Evolutionary conservation across 2,329 filamentous ascomycete species (phyloP), one percentile per base, ranked within the genome.

Genomic region (Trichoderma sp.): DNA sequence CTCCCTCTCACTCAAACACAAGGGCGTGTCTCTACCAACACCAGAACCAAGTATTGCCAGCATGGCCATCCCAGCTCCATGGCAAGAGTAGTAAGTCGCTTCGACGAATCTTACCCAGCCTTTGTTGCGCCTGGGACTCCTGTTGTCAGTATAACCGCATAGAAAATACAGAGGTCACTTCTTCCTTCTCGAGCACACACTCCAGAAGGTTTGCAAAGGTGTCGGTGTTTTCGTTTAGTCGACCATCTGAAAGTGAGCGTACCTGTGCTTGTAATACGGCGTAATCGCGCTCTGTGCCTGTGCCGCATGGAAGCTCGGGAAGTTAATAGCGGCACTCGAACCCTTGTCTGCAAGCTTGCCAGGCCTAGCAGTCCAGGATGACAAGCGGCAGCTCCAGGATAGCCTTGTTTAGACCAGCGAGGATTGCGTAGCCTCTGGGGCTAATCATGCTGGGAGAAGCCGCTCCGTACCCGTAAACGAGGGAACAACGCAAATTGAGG

Each of bases 331-430:
- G 61, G 61, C 61, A 63, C 47, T 63, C 61, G 17, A 50, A 34
- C 47, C 58, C 58, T 24, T 62, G 58, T 24, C 10, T 24, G 21
- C 45, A 28, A 50, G 43, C 21, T 41, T 63, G 51, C 50, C 50
- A 47, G 59, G 59, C 30, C 44, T 60, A 45, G 45, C 45, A 34
- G 59, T 39, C 59, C 41, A 62, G 60, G 51, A 45, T 63, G 60
- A 63, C 60, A 63, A 56, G 60, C 51, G 60, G 60, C 34, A 28
- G 60, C 47, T 56, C 60, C 60, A 63, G 61, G 61, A 57, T 63
- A 43, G n/a, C 61, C 43, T 51, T 57, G 51, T 21, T 24, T n/a
- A 34, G 10, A n/a, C 28, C 43, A 50, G 51, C 39, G 51, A 57
- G 44, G 51, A 57, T 63, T 63, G 51, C 51, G 52, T 57, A 63